Base-by-base conservation (phyloP, 495 filamentous ascomycete genomes). In the Annulohypoxylon moriforme region DNA sequence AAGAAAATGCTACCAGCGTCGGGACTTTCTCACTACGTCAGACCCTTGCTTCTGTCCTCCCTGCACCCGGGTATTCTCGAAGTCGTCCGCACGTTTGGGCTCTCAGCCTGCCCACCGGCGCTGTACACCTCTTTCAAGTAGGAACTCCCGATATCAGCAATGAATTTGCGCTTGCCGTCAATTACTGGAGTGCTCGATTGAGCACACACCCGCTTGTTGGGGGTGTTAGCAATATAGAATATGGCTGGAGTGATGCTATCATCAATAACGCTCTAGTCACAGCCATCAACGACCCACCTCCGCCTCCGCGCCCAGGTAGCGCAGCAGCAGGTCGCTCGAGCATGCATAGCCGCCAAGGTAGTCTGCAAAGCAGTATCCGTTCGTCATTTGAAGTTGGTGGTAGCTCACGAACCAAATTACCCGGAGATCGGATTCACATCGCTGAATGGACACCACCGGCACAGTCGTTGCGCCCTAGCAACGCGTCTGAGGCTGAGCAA, bases 121-220 rank as follows among this genome's bases (percentile, higher is more conserved):
- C 95, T 2, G 93, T 98, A 13, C 96, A 99, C 79, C 86, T 98
- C 25, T 99, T 99, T 86, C 94, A 98, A 77, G 96, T 94, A 67
- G 96, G 96, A 46, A 99, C 96, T 0, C 89, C 92, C 1, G 96
- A 98, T 75, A 98, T 99, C 72, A 91, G 94, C 49, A 90, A 90
- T 56, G 96, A 99, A 74, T 99, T 97, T 67, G 94, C 98, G 56
- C 89, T 88, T 34, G 96, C 93, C 0, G 95, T 93, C 72, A 99
- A 99, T 81, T 99, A 99, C 81, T 99, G 96, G 96, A 93, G 93
- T 74, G 94, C 96, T 1, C 87, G 96, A 46, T 84, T 98, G 8
- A 97, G 93, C 74, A 98, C 97, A 67, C 92, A 97, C 68, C 96
- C 96, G 10, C 83, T 98, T 4, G 87, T 94, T 8, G 96, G 95